Evolutionary conservation across 331 rosid genomes (phyloP).

Genomic region (Stylosanthes scabra): DNA sequence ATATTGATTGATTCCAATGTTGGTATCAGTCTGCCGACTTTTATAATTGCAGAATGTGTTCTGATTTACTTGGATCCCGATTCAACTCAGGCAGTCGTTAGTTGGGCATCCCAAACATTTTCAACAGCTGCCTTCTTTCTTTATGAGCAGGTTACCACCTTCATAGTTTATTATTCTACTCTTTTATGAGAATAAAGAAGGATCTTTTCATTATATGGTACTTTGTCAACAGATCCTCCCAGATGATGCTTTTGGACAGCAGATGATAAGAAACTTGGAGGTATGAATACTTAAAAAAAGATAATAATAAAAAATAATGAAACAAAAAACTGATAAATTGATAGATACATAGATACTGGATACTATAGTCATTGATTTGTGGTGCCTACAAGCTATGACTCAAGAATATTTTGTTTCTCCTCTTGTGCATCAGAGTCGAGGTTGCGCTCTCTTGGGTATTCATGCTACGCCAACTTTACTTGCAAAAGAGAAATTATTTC

Average conservation of each 20-base stretch:
- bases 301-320: too few relatives aligned
- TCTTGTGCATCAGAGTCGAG: constrained; percentile 74
- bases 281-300: constrained; percentile 41
- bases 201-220: constrained; percentile 26
- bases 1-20: constrained; percentile 65
- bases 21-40: constrained; percentile 97
- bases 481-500: constrained; percentile 86
- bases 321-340: neutral
- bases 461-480: constrained; percentile 84
- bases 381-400: neutral
- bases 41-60: constrained; percentile 99
- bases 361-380: neutral
- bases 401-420: constrained; percentile 23
- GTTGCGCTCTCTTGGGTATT: constrained; percentile 87
- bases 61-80: constrained; percentile 96
- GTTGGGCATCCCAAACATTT: constrained; percentile 87
- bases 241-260: constrained; percentile 96
- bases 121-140: constrained; percentile 82
- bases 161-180: constrained; percentile 35
- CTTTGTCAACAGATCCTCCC: constrained; percentile 80
- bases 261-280: constrained; percentile 96
- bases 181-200: constrained; percentile 28
- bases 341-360: neutral
- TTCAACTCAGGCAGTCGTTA: constrained; percentile 73
- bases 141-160: constrained; percentile 86